Percentiles rank a stretch among this genome's conserved stretches.
Conservation (phyloP, 2,329 filamentous ascomycete species). For the Cordyceps javanica region DNA sequence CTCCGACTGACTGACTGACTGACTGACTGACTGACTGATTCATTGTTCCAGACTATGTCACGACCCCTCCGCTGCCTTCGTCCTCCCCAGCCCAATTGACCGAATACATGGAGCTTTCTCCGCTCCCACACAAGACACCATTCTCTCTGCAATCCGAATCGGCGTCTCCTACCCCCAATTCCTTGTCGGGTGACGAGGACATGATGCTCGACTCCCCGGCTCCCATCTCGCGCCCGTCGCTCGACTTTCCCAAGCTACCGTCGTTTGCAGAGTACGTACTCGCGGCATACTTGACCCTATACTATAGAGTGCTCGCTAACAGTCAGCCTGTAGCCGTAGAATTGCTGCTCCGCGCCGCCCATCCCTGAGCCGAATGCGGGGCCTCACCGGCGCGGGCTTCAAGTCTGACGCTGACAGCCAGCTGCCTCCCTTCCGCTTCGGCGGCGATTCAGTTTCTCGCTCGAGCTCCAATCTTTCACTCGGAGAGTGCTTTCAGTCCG, state of each 20-base stretch:
- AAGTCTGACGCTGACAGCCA: constrained; percentile 58
- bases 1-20: too few relatives aligned
- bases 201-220: constrained; percentile 54
- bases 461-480: constrained; percentile 50
- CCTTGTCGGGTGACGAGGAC: constrained; percentile 39
- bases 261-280: constrained; percentile 46
- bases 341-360: constrained; percentile 67
- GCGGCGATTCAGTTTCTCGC: constrained; percentile 29
- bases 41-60: constrained; percentile 56
- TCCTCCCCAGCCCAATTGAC: constrained; percentile 70
- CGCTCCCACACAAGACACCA: constrained; percentile 78
- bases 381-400: constrained; percentile 57
- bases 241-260: constrained; percentile 42
- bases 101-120: constrained; percentile 90
- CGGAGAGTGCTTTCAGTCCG: constrained; percentile 68
- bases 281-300: constrained; percentile 2
- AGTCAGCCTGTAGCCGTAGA: constrained; percentile 49
- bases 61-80: constrained; percentile 74
- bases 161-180: constrained; percentile 64
- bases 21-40: too few relatives aligned
- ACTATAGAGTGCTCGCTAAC: constrained; percentile 21
- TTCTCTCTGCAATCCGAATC: constrained; percentile 61
- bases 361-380: constrained; percentile 68
- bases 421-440: constrained; percentile 71
- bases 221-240: constrained; percentile 39